Evolutionary conservation across 2,329 filamentous ascomycete species (phyloP).

Genomic region (Akanthomyces uredinophilus): DNA sequence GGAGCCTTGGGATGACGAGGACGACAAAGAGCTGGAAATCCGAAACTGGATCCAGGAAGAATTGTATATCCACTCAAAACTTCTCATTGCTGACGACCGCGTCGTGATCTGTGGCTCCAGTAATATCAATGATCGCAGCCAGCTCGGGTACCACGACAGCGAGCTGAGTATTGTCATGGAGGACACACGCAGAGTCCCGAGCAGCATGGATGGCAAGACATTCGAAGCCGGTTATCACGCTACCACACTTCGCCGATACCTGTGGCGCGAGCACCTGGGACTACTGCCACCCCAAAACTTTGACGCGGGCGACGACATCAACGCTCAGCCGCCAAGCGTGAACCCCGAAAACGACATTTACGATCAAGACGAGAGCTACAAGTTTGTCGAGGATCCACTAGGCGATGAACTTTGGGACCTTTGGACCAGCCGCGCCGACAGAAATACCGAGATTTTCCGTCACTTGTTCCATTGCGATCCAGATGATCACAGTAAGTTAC

Average conservation of each 20-base stretch:
- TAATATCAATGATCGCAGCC: constrained; percentile 88
- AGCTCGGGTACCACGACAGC: constrained; percentile 83
- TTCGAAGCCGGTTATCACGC: constrained; percentile 79
- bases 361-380: constrained; percentile 56
- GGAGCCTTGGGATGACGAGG: constrained; percentile 73
- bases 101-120: constrained; percentile 80
- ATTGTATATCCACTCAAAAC: constrained; percentile 89
- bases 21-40: constrained; percentile 68
- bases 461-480: constrained; percentile 84
- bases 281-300: constrained; percentile 69
- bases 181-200: constrained; percentile 66
- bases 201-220: constrained; percentile 71
- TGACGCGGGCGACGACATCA: constrained; percentile 61
- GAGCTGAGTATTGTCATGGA: constrained; percentile 89
- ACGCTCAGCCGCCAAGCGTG: constrained; percentile 66
- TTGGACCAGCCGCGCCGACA: constrained; percentile 65
- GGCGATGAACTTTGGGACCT: constrained; percentile 59
- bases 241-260: constrained; percentile 69
- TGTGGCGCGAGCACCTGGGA: constrained; percentile 90
- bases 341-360: constrained; percentile 60
- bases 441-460: constrained; percentile 70
- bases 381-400: constrained; percentile 67
- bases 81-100: constrained; percentile 83
- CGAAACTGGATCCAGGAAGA: constrained; percentile 93
- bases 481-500: constrained; percentile 66